Base-by-base conservation (phyloP, 495 filamentous ascomycete species). In the Clohesyomyces aquaticus region DNA sequence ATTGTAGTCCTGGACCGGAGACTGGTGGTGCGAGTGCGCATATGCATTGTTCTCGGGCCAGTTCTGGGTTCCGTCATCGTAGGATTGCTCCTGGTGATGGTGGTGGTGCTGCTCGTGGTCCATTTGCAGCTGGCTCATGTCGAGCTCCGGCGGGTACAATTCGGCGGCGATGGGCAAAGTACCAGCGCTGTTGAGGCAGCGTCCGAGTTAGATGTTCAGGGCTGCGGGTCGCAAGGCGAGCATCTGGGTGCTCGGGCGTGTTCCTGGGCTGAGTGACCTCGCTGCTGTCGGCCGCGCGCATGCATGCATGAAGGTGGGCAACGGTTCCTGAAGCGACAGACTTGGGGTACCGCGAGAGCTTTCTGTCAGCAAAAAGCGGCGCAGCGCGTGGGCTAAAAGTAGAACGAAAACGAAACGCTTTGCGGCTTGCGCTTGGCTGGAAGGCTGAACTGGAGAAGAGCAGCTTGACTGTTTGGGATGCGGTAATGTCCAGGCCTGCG, bases 1-100 rank as follows among this genome's bases (percentile, higher is more conserved):
- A 56, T 65, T 62, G 68, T 77, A 81, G 42, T 80, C 78, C 48
- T 81, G 73, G 19, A 71, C 72, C 2, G 80, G 78, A 29, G 80
- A 78, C 22, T 72, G 71, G 49, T 78, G 76, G 32, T 75, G 72
- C 25, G 71, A 67, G 29, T 71, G 74, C 23, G 56, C 53, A 46
- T 74, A 76, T 22, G 67, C 43, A 26, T 56, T 54, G 50, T 60
- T 65, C 29, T 71, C 66, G 16, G 74, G 54, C 66, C 73, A 70
- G 29, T 69, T 55, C 18, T 49, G 41, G 45, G 55, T 55, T 48
- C 65, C 63, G 62, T 75, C 75, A 54, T 76, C 67, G 55, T 73
- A 74, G 16, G 65, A 58, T 21, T 65, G 29, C 43, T 67, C 64
- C 51, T 68, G 59, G 38, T 59, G 62, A n/a, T n/a, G n/a, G 52